Percentiles rank a stretch among this genome's conserved stretches.
Conservation (phyloP, 371 early-diverging fungal genomes). For the Lichtheimia corymbifera region DNA sequence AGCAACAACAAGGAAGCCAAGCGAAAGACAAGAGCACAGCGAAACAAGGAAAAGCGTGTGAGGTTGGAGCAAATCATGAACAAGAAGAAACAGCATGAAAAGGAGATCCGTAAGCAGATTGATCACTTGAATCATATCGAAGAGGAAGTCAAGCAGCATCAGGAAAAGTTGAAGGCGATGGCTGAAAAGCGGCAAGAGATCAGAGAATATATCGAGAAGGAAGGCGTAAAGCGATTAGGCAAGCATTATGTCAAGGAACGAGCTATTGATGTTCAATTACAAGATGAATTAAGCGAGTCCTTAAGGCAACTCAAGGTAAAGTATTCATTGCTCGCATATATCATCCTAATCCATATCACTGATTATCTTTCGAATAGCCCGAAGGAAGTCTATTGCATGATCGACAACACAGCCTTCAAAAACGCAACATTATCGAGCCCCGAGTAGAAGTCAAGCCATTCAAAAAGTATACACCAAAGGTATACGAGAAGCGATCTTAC, state of each 20-base stretch:
- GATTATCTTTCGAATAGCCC: constrained; percentile 54
- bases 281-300: constrained; percentile 61
- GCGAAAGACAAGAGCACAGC: constrained; percentile 40
- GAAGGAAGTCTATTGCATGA: constrained; percentile 87
- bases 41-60: constrained; percentile 32
- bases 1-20: constrained; percentile 34
- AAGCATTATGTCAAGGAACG: constrained; percentile 48
- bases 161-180: constrained; percentile 36
- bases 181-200: constrained; percentile 44
- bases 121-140: constrained; percentile 51
- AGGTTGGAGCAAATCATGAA: constrained; percentile 20
- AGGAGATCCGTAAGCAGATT: constrained; percentile 58
- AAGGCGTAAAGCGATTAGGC: constrained; percentile 51
- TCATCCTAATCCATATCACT: neutral
- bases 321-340: neutral
- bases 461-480: constrained; percentile 47
- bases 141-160: constrained; percentile 40
- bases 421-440: constrained; percentile 88
- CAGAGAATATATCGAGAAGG: constrained; percentile 42
- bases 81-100: constrained; percentile 45
- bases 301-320: constrained; percentile 58
- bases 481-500: constrained; percentile 60
- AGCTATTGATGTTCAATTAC: constrained; percentile 57
- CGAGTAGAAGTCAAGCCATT: constrained; percentile 57
- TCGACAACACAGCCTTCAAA: constrained; percentile 78